Conservation (phyloP, 2,329 filamentous ascomycete genomes). For the Phialemonium atrogriseum region DNA sequence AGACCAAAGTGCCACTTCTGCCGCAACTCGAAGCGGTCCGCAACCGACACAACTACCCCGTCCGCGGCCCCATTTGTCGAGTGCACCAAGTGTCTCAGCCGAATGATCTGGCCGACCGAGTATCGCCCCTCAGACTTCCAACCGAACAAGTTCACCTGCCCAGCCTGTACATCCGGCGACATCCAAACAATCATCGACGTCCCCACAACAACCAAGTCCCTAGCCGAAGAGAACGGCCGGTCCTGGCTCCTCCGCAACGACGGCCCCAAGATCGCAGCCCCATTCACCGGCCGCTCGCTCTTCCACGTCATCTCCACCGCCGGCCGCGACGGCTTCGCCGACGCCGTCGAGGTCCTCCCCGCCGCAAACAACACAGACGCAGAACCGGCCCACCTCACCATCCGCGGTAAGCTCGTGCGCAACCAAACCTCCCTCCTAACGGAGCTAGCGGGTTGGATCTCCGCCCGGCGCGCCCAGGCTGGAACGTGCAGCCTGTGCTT, state of each 20-base stretch:
- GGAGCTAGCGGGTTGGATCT: slow-evolving; percentile 27
- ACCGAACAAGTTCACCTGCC: slow-evolving; percentile 26
- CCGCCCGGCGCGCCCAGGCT: slow-evolving; percentile 26
- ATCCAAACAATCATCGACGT: slow-evolving; percentile 25
- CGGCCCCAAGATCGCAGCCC: slow-evolving; percentile 21
- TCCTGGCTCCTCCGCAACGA: slow-evolving; percentile 36
- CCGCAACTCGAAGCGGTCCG: slow-evolving; percentile 20
- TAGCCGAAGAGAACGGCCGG: slow-evolving; percentile 31
- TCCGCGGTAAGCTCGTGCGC: slow-evolving; percentile 31
- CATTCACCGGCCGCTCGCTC: slow-evolving; percentile 30
- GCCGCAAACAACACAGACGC: background rate
- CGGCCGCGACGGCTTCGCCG: slow-evolving; percentile 23
- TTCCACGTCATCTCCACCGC: slow-evolving; percentile 27
- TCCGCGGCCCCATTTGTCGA: slow-evolving; percentile 30
- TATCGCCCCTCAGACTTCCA: slow-evolving; percentile 30
- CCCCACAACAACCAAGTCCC: slow-evolving; percentile 26
- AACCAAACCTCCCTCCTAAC: slow-evolving; percentile 27
- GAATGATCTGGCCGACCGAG: slow-evolving; percentile 36
- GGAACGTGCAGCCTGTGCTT: slow-evolving; percentile 39
- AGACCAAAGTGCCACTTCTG: slow-evolving; percentile 42
- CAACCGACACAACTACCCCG: slow-evolving; percentile 5
- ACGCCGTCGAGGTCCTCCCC: slow-evolving; percentile 28
- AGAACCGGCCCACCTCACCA: slow-evolving; percentile 15
- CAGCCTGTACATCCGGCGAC: slow-evolving; percentile 26
- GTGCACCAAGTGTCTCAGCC: slow-evolving; percentile 34